phyloP scores from a whole-genome alignment of 2,329 filamentous ascomycete species.

The Periconia digitata region DNA sequence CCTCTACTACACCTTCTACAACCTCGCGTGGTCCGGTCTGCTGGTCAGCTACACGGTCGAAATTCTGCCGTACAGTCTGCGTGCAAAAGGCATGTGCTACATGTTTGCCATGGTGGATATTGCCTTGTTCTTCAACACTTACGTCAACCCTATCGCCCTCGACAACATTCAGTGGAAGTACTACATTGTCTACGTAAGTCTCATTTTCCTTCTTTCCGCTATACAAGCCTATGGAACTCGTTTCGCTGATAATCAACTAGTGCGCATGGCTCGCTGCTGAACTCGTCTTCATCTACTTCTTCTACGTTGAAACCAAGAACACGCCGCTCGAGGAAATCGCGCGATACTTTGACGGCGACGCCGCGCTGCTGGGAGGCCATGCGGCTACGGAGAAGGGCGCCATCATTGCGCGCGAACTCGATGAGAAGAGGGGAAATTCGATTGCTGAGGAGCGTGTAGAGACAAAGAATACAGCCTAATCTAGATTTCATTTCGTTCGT shows the following conservation, averaged over 20 bases:
- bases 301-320: slow-evolving; percentile 28
- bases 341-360: slow-evolving; percentile 34
- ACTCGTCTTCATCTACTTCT: slow-evolving; percentile 33
- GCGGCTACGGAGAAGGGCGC: slow-evolving; percentile 38
- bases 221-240: too few relatives aligned
- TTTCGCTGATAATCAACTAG: slow-evolving; percentile 14
- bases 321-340: slow-evolving; percentile 29
- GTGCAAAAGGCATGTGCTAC: slow-evolving; percentile 48
- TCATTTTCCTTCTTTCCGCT: slow-evolving; percentile 24
- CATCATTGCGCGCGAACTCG: slow-evolving; percentile 21
- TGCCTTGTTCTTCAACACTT: slow-evolving; percentile 43
- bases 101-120: slow-evolving; percentile 49
- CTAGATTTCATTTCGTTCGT: neutral
- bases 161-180: slow-evolving; percentile 10
- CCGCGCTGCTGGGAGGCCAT: slow-evolving; percentile 40
- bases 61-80: slow-evolving; percentile 51
- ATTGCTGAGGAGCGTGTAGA: slow-evolving; percentile 16
- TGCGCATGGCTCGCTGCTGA: slow-evolving; percentile 35
- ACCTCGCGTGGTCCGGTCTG: slow-evolving; percentile 31
- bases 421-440: slow-evolving; percentile 15
- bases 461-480: too few relatives aligned
- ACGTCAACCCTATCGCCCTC: slow-evolving; percentile 18
- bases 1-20: slow-evolving; percentile 16
- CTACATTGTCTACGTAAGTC: slow-evolving; percentile 44
- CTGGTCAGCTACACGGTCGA: slow-evolving; percentile 50